A percentile compares a stretch with the other conserved stretches of the same genome.
These are phyloP conservation scores for Striga hermonthica DNA, from an alignment of 305 asterid species.

Conservation along the genomic window DNA sequence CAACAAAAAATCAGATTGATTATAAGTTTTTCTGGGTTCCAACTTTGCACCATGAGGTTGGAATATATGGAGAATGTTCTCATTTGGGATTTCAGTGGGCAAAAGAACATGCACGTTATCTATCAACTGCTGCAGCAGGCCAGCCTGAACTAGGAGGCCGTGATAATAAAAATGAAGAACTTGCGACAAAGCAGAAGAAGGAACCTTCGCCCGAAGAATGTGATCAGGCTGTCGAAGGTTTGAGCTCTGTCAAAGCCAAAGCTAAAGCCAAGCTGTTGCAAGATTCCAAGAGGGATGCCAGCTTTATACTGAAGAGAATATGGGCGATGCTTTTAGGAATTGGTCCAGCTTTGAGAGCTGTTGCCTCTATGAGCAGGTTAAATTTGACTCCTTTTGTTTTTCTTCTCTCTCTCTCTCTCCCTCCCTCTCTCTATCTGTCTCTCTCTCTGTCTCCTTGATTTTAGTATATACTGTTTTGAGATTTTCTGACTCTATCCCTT, in stretches of 20 bases:
- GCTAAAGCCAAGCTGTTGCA: conserved; percentile 86
- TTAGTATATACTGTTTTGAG: conserved; percentile 18
- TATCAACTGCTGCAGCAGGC: conserved; percentile 69
- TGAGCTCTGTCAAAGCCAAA: conserved; percentile 83
- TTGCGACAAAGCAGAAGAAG: conserved; percentile 61
- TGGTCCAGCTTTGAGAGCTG: conserved; percentile 89
- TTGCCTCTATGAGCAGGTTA: conserved; percentile 98
- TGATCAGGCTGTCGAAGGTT: conserved; percentile 95
- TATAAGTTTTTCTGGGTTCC: conserved; percentile 35
- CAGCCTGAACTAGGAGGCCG: conserved; percentile 51
- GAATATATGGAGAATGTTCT: conserved; percentile 38
- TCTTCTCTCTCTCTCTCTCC: conserved; percentile 21
- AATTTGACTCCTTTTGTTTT: conserved; percentile 22
- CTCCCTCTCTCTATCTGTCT: conserved; percentile 25
- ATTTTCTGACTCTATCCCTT: conserved; percentile 30
- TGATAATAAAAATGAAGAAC: conserved; percentile 56
- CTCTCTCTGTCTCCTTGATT: conserved; percentile 1
- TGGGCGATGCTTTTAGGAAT: conserved; percentile 83
- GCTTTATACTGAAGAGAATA: conserved; percentile 55
- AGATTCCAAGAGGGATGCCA: conserved; percentile 64
- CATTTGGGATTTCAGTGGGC: conserved; percentile 56
- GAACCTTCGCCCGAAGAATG: conserved; percentile 99
- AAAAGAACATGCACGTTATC: conserved; percentile 41
- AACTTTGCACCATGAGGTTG: conserved; percentile 36
- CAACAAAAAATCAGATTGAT: conserved; percentile 32